Evolutionary conservation across 1,284 basidiomycete species (phyloP), one percentile per base, ranked within the genome.

Genomic region (Austroboletus novae-zelandiae): DNA sequence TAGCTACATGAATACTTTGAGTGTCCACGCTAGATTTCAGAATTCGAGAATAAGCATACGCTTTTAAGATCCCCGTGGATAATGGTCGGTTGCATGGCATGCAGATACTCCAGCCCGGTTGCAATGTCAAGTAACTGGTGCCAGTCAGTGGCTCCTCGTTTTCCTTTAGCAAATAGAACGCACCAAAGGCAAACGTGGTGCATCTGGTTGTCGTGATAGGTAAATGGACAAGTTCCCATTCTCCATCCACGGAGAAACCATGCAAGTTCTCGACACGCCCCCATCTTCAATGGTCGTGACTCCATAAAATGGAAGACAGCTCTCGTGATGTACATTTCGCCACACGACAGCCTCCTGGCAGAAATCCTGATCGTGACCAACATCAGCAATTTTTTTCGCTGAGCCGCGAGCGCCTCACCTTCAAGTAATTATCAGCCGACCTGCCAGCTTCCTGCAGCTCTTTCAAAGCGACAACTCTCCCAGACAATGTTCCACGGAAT

Each of bases 1-100:
- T 1, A 61, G 18, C 58, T 60, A 29, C 15, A 17, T 6, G 2
- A n/a, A 29, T 18, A 8, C 1, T 1, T 9, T 65, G 10, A 59
- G 32, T 13, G 9, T 39, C 40, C 42, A 20, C 25, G 25, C 25
- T 25, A 25, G 25, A 25, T 25, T 8, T 20, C 5, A 37, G 14
- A 27, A 5, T 25, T n/a, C n/a, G 9, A 2, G 32, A 34, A 6
- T 14, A 32, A 13, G 41, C 71, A 52, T 52, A 76, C 75, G 27
- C 69, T 68, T 59, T 75, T 76, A 29, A 76, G 54, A 52, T 76
- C 74, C 23, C 74, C 74, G 25, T 76, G 74, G n/a, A 74, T 62
- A n/a, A 76, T 70, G 6, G 70, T 72, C 9, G 66, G 70, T 43
- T 63, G 57, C 55, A 66, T 64, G 2, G 62, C 67, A 49, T 76